These are phyloP conservation scores for Thalia dealbata DNA, from an alignment of 176 grass and related monocot genomes.

Conservation along the genomic window DNA sequence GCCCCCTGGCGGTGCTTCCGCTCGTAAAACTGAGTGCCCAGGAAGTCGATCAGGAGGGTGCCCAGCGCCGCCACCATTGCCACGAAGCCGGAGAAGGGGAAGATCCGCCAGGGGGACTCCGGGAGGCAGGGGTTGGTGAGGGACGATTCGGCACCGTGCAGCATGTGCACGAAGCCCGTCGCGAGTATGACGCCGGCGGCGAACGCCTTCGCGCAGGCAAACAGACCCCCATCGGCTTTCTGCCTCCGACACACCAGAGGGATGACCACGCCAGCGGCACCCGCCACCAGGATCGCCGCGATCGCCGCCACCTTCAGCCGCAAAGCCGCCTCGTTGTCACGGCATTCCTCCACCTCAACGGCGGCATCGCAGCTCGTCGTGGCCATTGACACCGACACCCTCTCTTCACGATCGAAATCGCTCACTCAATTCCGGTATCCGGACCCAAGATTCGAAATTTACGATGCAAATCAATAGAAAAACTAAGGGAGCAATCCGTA, in stretches of 20 bases:
- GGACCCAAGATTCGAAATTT: neutral
- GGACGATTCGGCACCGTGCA: conserved; percentile 47
- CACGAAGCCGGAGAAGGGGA: conserved; percentile 71
- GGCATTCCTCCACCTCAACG: conserved; percentile 18
- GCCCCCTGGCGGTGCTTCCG: conserved; percentile 37
- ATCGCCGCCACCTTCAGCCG: conserved; percentile 53
- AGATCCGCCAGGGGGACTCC: conserved; percentile 28
- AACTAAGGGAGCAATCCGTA: neutral
- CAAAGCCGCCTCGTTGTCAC: conserved; percentile 33
- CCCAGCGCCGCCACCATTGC: conserved; percentile 69
- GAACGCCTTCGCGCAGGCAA: conserved; percentile 51
- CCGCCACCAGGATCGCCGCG: conserved; percentile 37
- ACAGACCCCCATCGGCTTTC: conserved; percentile 34
- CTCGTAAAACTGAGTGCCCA: conserved; percentile 66
- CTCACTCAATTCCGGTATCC: neutral
- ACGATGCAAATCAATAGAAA: neutral
- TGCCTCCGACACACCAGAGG: conserved; percentile 51
- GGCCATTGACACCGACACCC: neutral
- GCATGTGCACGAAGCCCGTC: conserved; percentile 83
- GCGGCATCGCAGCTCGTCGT: neutral
- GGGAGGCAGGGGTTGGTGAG: conserved; percentile 52
- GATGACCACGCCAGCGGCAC: conserved; percentile 40
- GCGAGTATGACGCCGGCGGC: conserved; percentile 78
- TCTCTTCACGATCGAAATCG: neutral
- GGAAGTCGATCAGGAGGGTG: conserved; percentile 65